Conservation (phyloP, 257 asterid genomes). For the Echium plantagineum region DNA sequence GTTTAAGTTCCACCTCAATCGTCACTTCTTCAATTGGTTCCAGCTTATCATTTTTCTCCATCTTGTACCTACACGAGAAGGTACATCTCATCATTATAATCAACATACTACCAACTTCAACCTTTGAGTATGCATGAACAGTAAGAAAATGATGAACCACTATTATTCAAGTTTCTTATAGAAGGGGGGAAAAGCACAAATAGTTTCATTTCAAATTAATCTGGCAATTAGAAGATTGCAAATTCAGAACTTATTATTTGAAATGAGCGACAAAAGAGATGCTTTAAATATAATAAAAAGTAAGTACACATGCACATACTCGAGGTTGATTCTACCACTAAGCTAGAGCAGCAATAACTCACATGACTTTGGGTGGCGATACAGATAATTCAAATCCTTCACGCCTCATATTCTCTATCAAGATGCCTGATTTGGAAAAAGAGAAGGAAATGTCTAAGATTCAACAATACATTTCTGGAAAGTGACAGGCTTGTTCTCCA, state of each 20-base stretch:
- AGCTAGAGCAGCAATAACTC: constrained; percentile 22
- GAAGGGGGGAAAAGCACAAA: not conserved
- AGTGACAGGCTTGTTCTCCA: not conserved
- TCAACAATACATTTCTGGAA: not conserved
- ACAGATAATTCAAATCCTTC: constrained; percentile 95
- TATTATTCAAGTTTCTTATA: too few species aligned
- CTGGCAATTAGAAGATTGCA: not conserved
- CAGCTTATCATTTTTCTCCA: constrained; percentile 57
- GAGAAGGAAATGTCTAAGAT: not conserved
- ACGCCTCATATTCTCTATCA: constrained; percentile 98
- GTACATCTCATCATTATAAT: not conserved
- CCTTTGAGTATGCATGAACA: not conserved
- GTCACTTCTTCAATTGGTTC: constrained; percentile 99
- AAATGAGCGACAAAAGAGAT: not conserved
- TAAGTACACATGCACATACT: not conserved
- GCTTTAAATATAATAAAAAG: too few species aligned
- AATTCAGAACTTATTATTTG: not conserved
- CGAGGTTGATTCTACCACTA: not conserved
- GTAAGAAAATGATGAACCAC: not conserved
- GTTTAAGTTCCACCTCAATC: constrained; percentile 46
- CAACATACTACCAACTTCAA: not conserved
- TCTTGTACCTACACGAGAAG: constrained; percentile 54
- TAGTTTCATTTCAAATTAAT: too few species aligned
- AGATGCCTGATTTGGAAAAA: constrained; percentile 41
- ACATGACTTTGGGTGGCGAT: constrained; percentile 99